Base-by-base conservation (phyloP, 2,329 filamentous ascomycete species). In the Geosmithia morbida region DNA sequence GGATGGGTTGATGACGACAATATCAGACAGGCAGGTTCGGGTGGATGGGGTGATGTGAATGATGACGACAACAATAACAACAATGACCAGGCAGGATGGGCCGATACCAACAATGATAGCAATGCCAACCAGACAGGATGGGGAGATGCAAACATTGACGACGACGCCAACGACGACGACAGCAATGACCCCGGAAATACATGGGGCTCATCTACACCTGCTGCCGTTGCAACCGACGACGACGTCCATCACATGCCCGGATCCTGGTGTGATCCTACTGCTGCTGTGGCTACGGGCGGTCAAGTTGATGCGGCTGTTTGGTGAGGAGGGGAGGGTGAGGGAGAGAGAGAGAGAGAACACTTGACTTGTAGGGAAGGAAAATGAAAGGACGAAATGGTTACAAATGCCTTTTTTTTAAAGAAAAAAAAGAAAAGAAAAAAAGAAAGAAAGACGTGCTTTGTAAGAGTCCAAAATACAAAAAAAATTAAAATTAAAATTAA, bases 261-360 rank as follows among this genome's bases (percentile, higher is more conserved):
- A 11, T 6, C 50, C 0, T 66, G 62, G 63, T 58, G 49, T 16
- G 63, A 66, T 51, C 2, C 48, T 0, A 53, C 53, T 3, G 55
- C 59, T 49, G 63, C 63, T 18, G 60, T 51, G 7, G 57, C 57
- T n/a, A 63, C 63, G 0, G 43, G 53, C 1, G 62, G 62, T 13
- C 41, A 43, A 43, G 41, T 43, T 5, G 41, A 43, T 43, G 19
- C 17, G 6, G 7, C 40, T 11, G 19, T 7, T 6, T 16, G 1
- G 17, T 48, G n/a, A 8, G 14, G 7, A 19, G 37, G 44, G 29
- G 8, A 7, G 41, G 18, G 22, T 40, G 22, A 46, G n/a, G 14
- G n/a, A 18, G 11, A 29, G 33, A 16, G 6, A 37, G 6, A 11
- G 33, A 37, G 10, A 16, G 33, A 37, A 11, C 33, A 16, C 8